Conservation (phyloP, 176 grass and related monocot genomes). For the Urochloa ruziziensis region DNA sequence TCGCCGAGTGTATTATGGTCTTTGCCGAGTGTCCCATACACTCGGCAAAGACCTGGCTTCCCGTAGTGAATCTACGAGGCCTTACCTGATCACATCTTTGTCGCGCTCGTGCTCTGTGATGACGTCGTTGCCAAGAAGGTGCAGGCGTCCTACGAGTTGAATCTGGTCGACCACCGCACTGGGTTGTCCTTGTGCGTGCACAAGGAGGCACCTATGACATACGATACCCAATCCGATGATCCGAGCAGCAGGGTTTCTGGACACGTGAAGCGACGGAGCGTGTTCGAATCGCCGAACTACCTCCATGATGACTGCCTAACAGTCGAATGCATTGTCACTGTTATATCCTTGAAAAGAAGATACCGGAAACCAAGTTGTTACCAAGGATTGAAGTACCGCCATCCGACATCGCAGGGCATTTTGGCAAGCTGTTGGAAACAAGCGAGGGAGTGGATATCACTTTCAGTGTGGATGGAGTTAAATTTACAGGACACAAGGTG, state of each 20-base stretch:
- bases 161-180: background rate
- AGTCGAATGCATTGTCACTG: background rate
- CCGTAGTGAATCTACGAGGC: no score
- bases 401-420: background rate
- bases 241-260: background rate
- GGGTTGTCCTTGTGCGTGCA: background rate
- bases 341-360: background rate
- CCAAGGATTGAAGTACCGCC: background rate
- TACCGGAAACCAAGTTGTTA: background rate
- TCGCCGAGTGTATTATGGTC: no score
- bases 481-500: background rate
- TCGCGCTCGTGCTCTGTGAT: no score
- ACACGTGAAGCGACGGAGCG: background rate
- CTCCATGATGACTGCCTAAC: background rate
- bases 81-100: no score
- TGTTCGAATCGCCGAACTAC: background rate
- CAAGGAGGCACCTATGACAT: background rate
- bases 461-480: conserved; percentile 21
- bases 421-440: background rate
- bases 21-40: no score
- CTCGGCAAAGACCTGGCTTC: no score
- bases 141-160: background rate
- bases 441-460: conserved; percentile 9
- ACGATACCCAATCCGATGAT: no score
- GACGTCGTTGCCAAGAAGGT: no score